Base-by-base conservation (phyloP, 1,139 yeast genomes). In the Yamadazyma siamensis region DNA sequence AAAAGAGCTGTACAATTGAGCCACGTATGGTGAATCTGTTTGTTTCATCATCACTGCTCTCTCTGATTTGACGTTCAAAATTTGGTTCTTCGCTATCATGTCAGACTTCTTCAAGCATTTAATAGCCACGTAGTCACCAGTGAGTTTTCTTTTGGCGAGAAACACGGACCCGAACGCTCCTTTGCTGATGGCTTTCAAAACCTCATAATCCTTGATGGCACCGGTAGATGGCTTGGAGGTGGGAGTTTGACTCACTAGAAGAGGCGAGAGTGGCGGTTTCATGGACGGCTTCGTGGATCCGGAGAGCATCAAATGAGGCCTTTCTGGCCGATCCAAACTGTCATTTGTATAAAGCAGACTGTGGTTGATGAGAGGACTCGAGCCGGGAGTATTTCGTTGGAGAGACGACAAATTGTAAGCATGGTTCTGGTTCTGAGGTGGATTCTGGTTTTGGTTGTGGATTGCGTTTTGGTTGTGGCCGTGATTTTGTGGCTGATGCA, bases 121-220 rank as follows among this genome's bases (percentile, higher is more conserved):
- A 38, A 94, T 88, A 1, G 99, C 98, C 45, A 85, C 94, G 53
- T 88, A 85, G 41, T 94, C 98, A 2, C 97, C 96, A 0, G 97
- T 91, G 10, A 83, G 57, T 46, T 78, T 81, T 45, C 94, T 74
- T 41, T 81, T 77, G 0, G 96, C 91, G 12, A 94, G 64, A 52
- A 80, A 91, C 1, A 94, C 99, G 23, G 95, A 83, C 0, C 98
- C 98, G 65, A 89, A 94, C 0, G 99, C 98, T 19, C 99, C 99
- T 51, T 87, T 86, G 51, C 96, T 85, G 32, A 94, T 88, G 0
- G 98, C 96, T 50, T 88, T 88, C 35, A 94, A 65, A 21, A 91
- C 78, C 45, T 87, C 96, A 53, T 88, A 94, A 55, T 94, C 98
- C 39, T 75, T 76, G 17, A 89, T 88, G 2, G 87, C 80, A 0